Conservation (phyloP, 345 rosid genomes). For the Schrenkiella parvula region DNA sequence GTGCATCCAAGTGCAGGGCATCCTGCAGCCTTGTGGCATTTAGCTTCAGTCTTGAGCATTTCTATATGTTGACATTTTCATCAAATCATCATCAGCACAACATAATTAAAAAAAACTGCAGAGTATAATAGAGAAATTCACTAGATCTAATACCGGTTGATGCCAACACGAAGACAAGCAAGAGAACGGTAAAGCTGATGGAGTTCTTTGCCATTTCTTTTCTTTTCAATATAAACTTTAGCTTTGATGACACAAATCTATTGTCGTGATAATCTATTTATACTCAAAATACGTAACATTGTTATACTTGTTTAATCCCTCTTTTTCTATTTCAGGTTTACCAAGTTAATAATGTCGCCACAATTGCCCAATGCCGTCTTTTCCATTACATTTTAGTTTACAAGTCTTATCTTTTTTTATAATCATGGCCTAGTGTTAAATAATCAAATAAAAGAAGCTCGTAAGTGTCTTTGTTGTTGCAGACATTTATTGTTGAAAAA, state of each 20-base stretch:
- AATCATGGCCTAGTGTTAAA: too few relatives aligned
- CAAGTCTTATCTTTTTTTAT: too few relatives aligned
- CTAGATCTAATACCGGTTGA: background rate
- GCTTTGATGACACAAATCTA: background rate
- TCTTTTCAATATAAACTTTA: background rate
- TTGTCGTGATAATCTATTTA: background rate
- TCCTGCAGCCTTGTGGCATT: too few relatives aligned
- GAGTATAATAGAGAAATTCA: background rate
- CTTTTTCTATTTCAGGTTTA: background rate
- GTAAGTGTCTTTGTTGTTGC: too few relatives aligned
- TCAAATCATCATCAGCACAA: too few relatives aligned
- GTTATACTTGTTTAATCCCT: background rate
- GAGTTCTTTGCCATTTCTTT: background rate
- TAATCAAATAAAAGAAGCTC: too few relatives aligned
- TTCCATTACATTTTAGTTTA: too few relatives aligned
- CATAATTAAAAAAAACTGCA: background rate
- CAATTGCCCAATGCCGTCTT: background rate
- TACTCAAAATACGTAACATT: background rate
- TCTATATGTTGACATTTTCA: background rate
- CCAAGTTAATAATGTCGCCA: background rate
- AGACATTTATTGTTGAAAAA: too few relatives aligned
- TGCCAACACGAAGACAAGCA: background rate
- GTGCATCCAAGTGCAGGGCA: too few relatives aligned
- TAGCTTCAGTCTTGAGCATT: background rate
- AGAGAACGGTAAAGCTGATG: background rate